phyloP scores from a whole-genome alignment of 1,284 basidiomycete species.

The Heterobasidion irregulare region DNA sequence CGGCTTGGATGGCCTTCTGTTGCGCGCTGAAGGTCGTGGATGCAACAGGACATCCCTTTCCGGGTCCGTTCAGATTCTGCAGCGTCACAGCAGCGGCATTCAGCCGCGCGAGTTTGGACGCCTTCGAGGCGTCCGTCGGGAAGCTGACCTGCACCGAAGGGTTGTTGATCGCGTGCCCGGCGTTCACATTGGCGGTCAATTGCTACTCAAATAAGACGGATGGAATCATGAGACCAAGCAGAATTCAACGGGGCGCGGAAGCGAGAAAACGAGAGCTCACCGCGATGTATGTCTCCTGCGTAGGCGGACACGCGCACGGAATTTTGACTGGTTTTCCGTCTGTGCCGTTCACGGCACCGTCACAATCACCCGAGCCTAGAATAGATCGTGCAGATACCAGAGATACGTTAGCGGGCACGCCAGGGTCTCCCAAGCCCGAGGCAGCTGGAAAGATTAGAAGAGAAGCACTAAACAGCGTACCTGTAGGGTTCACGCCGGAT shows the following conservation, averaged over 20 bases:
- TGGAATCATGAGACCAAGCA: no score
- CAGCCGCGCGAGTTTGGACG: constrained; percentile 4
- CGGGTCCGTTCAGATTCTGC: constrained; percentile 32
- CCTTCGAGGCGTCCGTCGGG: constrained; percentile 3
- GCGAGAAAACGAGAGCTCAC: constrained; percentile 9
- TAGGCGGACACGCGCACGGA: constrained; percentile 31
- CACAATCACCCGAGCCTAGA: constrained; percentile 23
- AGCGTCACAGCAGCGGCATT: constrained; percentile 15
- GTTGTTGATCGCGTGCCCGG: constrained; percentile 20
- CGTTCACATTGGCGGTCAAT: constrained; percentile 15
- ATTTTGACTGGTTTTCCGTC: constrained; percentile 27
- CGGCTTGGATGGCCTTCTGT: not conserved
- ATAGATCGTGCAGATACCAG: not conserved
- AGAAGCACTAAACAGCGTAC: not conserved
- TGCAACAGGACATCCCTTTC: constrained; percentile 28
- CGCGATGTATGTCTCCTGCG: constrained; percentile 22
- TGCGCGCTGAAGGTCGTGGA: constrained; percentile 28
- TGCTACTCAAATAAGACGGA: not conserved
- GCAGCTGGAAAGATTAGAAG: not conserved
- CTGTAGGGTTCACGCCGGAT: not conserved
- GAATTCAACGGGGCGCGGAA: not conserved
- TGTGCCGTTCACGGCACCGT: constrained; percentile 21
- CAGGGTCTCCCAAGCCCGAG: not conserved
- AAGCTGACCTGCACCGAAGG: not conserved
- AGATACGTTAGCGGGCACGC: not conserved